A percentile compares a stretch with the other conserved stretches of the same genome.
Conservation (phyloP, 2,329 filamentous ascomycete genomes). For the Microdochium nivale region DNA sequence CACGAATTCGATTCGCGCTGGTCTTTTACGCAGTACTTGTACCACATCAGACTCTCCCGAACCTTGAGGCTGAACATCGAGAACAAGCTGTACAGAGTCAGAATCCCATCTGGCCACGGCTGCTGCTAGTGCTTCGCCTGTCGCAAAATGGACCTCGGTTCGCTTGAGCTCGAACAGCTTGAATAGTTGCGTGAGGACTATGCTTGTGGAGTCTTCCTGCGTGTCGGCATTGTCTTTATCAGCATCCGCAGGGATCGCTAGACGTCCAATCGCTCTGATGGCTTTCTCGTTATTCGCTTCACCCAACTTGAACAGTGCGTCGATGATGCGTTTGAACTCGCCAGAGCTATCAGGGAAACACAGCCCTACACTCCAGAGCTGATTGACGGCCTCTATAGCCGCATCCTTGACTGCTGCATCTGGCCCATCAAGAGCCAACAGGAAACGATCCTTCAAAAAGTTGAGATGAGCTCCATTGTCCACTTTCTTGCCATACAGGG, state of each 20-base stretch:
- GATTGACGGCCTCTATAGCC: slow-evolving; percentile 19
- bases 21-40: slow-evolving; percentile 25
- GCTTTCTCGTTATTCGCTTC: slow-evolving; percentile 60
- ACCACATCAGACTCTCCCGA: slow-evolving; percentile 21
- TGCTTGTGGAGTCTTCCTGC: slow-evolving; percentile 28
- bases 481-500: slow-evolving; percentile 15
- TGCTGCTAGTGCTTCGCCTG: slow-evolving; percentile 80
- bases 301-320: slow-evolving; percentile 61
- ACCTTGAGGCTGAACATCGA: slow-evolving; percentile 59
- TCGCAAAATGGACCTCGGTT: slow-evolving; percentile 80
- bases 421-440: not conserved
- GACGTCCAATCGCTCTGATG: slow-evolving; percentile 69
- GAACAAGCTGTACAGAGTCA: slow-evolving; percentile 61
- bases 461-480: slow-evolving; percentile 14
- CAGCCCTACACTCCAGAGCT: slow-evolving; percentile 21
- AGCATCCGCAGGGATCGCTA: slow-evolving; percentile 48
- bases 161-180: slow-evolving; percentile 76
- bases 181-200: slow-evolving; percentile 62
- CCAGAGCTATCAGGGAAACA: slow-evolving; percentile 16
- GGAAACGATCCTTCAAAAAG: slow-evolving; percentile 4
- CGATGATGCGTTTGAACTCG: slow-evolving; percentile 53
- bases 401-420: slow-evolving; percentile 11
- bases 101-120: slow-evolving; percentile 77
- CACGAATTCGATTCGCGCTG: slow-evolving; percentile 38
- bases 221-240: slow-evolving; percentile 25